Evolutionary conservation across 1,284 basidiomycete species (phyloP), one percentile per base, ranked within the genome.

Genomic region (Abortiporus biennis): DNA sequence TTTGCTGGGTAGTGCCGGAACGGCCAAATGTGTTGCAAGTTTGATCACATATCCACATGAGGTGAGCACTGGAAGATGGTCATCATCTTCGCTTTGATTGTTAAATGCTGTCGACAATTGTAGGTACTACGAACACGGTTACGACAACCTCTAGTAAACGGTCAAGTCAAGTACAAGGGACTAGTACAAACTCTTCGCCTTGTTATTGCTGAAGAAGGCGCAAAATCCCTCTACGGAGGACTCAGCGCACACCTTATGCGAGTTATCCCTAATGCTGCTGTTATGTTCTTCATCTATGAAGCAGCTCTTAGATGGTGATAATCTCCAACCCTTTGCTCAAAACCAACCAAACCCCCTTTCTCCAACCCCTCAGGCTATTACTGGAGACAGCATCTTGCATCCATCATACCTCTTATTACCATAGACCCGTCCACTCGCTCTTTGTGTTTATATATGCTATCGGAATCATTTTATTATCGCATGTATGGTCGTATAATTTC

Each of bases 31-130:
- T 53, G 81, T 96, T 12, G 94, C 94, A 0, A 92, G 83, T 52
- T 64, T 96, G 37, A 91, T 97, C 56, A 97, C 94, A 1, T 98
- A 98, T 68, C 94, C 94, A 32, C 94, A 98, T 57, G 94, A 98
- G 74, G 94, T 91, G 43, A 40, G 70, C n/a, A n/a, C n/a, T n/a
- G n/a, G n/a, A n/a, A n/a, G n/a, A n/a, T n/a, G n/a, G 62, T 44
- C 21, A 19, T 38, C 19, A 21, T 38, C 32, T 9, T 25, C 22
- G 12, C 44, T 17, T 20, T 41, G 24, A 36, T 21, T 27, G 27
- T 29, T n/a, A 29, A 29, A 29, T 29, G n/a, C 8, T n/a, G 27
- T 9, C 27, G 9, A 29, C 27, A 8, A 29, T 29, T 35, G 6
- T 43, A 90, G 89, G 90, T 97, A 3, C 67, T 99, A 25, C 84